phyloP scores from a whole-genome alignment of 164 flowering plant species.

The Liquidambar formosana region DNA sequence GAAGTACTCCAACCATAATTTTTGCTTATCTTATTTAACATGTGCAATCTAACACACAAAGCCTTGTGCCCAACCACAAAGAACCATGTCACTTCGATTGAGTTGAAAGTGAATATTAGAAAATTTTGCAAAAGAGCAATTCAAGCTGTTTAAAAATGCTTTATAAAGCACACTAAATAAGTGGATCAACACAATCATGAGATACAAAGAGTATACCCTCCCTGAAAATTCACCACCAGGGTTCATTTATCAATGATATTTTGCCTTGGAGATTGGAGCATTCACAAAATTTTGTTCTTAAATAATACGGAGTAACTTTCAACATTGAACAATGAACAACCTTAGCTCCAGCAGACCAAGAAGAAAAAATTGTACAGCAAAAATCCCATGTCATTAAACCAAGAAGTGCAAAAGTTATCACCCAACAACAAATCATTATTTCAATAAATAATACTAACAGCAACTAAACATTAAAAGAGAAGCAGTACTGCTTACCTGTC shows the following conservation, averaged over 20 bases:
- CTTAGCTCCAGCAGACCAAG: background rate
- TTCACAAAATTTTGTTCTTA: too few relatives aligned
- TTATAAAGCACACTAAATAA: background rate
- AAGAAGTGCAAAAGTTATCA: background rate
- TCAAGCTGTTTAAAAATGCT: background rate
- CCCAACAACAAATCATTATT: background rate
- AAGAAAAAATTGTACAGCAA: background rate
- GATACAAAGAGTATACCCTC: background rate
- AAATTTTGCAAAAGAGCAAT: background rate
- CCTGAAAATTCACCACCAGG: background rate
- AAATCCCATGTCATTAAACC: background rate
- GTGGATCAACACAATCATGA: too few relatives aligned
- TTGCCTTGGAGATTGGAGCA: background rate
- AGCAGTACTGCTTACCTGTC: conserved; percentile 52
- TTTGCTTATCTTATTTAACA: background rate
- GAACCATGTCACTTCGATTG: background rate
- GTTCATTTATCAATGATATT: background rate
- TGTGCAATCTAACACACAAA: background rate
- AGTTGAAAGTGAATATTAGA: background rate
- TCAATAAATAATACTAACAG: background rate
- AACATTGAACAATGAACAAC: background rate
- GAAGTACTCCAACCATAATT: background rate
- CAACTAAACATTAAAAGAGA: background rate
- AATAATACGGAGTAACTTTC: too few relatives aligned
- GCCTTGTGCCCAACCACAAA: background rate